A percentile compares a stretch with the other conserved stretches of the same genome.
Conservation (phyloP, 2,329 filamentous ascomycete species). For the Blastomyces parvus region DNA sequence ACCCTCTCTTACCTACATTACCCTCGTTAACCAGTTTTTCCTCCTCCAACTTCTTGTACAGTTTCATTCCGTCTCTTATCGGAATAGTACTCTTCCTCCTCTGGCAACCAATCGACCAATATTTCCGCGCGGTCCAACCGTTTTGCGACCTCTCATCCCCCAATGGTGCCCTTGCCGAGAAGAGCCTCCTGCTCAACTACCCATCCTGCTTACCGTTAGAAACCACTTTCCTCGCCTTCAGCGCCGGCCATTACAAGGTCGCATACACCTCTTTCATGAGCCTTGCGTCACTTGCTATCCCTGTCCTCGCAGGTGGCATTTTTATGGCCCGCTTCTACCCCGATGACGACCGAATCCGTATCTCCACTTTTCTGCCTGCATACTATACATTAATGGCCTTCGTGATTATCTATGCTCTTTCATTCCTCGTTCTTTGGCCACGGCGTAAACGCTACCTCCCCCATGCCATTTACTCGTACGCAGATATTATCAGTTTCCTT, state of each 20-base stretch:
- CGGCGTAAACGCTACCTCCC: conserved; percentile 56
- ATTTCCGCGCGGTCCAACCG: conserved; percentile 50
- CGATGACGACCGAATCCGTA: conserved; percentile 38
- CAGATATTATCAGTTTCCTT: conserved; percentile 68
- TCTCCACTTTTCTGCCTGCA: conserved; percentile 64
- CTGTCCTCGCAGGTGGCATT: conserved; percentile 51
- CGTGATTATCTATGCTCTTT: conserved; percentile 59
- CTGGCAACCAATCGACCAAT: conserved; percentile 52
- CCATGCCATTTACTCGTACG: conserved; percentile 61
- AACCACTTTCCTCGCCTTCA: conserved; percentile 43
- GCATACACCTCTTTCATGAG: conserved; percentile 48
- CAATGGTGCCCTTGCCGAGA: conserved; percentile 45
- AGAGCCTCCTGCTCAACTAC: conserved; percentile 50
- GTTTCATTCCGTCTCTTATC: conserved; percentile 51
- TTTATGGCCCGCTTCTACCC: conserved; percentile 54
- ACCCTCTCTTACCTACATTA: conserved; percentile 54
- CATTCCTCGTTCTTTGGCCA: conserved; percentile 53
- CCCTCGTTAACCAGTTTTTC: conserved; percentile 62
- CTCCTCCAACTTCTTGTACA: conserved; percentile 77
- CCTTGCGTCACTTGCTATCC: conserved; percentile 44
- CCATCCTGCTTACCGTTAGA: conserved; percentile 45
- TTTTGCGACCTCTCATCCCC: conserved; percentile 46
- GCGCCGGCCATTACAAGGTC: conserved; percentile 49
- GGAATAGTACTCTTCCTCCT: conserved; percentile 51
- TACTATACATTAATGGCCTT: conserved; percentile 65